phyloP scores from a whole-genome alignment of 495 filamentous ascomycete species.

The Podospora appendiculata region DNA sequence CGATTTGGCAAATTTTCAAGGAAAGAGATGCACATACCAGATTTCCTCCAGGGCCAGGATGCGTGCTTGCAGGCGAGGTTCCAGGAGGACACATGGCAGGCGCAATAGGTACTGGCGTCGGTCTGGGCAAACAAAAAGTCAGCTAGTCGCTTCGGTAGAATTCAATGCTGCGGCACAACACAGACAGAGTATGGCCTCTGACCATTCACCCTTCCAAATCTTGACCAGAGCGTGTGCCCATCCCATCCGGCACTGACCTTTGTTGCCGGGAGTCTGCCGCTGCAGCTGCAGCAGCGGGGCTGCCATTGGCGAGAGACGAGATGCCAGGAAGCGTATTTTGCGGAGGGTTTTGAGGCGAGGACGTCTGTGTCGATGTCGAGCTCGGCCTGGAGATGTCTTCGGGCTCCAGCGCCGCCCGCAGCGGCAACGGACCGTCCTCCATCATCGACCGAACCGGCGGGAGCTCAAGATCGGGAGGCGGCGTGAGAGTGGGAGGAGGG shows the following conservation, averaged over 20 bases:
- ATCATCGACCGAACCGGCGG: constrained; percentile 20
- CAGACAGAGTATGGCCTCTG: no score
- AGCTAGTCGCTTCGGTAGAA: no score
- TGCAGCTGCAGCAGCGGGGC: constrained; percentile 31
- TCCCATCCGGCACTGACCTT: constrained; percentile 43
- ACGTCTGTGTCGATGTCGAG: constrained; percentile 33
- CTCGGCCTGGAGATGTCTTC: constrained; percentile 43
- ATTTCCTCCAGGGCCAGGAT: constrained; percentile 56
- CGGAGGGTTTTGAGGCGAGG: constrained; percentile 26
- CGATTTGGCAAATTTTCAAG: neutral
- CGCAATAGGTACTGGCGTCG: constrained; percentile 21
- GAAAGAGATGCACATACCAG: constrained; percentile 47
- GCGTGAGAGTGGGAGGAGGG: constrained; percentile 12
- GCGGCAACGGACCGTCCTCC: constrained; percentile 34
- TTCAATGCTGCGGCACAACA: no score
- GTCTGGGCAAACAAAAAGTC: no score
- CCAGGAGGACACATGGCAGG: constrained; percentile 42
- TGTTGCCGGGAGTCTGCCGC: constrained; percentile 52
- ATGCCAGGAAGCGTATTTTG: constrained; percentile 46
- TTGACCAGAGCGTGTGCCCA: neutral
- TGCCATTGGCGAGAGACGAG: constrained; percentile 45
- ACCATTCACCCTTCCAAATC: neutral
- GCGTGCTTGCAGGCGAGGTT: constrained; percentile 60
- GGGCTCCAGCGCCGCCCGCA: constrained; percentile 32
- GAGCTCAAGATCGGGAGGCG: constrained; percentile 20